phyloP scores from a whole-genome alignment of 2,329 filamentous ascomycete species.

The Ophiostoma triangulosporum region DNA sequence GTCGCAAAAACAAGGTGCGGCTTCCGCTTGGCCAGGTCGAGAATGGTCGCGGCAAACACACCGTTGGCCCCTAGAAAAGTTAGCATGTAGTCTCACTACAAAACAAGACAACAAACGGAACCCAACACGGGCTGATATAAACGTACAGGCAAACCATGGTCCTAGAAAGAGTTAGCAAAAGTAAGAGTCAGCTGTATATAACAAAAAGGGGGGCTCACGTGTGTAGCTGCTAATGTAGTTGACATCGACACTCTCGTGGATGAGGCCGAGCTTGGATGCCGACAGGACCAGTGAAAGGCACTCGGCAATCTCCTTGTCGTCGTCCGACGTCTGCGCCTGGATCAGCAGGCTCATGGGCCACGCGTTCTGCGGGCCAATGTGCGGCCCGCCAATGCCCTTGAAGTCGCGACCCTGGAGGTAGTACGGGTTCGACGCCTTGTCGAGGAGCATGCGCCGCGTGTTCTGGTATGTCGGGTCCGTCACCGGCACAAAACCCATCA shows the following conservation, averaged over 20 bases:
- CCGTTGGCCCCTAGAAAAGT: slow-evolving; percentile 65
- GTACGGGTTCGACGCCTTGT: slow-evolving; percentile 72
- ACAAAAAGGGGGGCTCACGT: slow-evolving; percentile 31
- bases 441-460: slow-evolving; percentile 65
- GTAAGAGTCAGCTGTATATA: background rate
- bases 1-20: slow-evolving; percentile 73
- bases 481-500: slow-evolving; percentile 58
- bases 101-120: background rate
- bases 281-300: slow-evolving; percentile 63
- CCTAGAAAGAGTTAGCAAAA: slow-evolving; percentile 8
- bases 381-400: slow-evolving; percentile 70
- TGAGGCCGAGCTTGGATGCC: slow-evolving; percentile 61
- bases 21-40: slow-evolving; percentile 79
- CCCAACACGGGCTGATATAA: background rate
- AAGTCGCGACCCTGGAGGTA: slow-evolving; percentile 67
- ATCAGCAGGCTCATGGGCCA: slow-evolving; percentile 96
- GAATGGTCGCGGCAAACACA: slow-evolving; percentile 82
- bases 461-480: slow-evolving; percentile 69
- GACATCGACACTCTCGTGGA: slow-evolving; percentile 89
- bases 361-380: slow-evolving; percentile 74
- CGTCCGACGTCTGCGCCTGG: slow-evolving; percentile 76
- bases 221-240: slow-evolving; percentile 56
- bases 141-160: slow-evolving; percentile 80
- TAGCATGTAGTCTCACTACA: slow-evolving; percentile 1
- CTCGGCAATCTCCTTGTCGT: slow-evolving; percentile 67